phyloP scores from a whole-genome alignment of 371 early-diverging fungal species.

The Lichtheimia hyalospora region DNA sequence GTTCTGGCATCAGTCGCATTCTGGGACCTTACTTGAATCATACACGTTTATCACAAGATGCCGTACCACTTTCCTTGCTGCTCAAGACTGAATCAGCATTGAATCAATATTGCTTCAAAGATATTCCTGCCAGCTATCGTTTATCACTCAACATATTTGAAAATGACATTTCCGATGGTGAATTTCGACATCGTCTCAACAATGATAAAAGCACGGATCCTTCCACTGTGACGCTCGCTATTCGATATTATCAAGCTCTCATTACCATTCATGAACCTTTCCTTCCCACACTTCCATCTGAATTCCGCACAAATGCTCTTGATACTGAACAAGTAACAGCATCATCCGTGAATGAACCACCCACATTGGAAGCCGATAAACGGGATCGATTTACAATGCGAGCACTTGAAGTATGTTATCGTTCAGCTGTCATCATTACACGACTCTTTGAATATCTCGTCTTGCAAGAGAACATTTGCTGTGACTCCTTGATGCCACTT shows the following conservation, averaged over 20 bases:
- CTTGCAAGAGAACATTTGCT: conserved; percentile 13
- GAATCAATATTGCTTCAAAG: conserved; percentile 18
- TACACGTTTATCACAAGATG: conserved; percentile 21
- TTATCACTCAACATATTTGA: conserved; percentile 27
- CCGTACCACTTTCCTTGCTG: conserved; percentile 25
- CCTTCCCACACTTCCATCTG: conserved; percentile 18
- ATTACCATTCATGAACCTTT: conserved; percentile 34
- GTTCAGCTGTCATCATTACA: conserved; percentile 24
- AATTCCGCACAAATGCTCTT: not conserved
- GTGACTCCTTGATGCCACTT: conserved; percentile 22
- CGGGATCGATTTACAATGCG: conserved; percentile 9
- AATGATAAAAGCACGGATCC: conserved; percentile 20
- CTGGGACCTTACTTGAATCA: conserved; percentile 18
- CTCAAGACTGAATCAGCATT: conserved; percentile 26
- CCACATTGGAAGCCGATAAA: not conserved
- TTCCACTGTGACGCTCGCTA: conserved; percentile 20
- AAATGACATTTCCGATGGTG: conserved; percentile 22
- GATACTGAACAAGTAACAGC: not conserved
- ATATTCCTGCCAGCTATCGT: conserved; percentile 19
- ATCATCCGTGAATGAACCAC: not conserved
- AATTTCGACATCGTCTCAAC: conserved; percentile 23
- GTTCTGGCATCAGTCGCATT: not conserved
- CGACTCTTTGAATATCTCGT: conserved; percentile 35
- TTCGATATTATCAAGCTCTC: conserved; percentile 24
- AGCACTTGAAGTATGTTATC: conserved; percentile 30